Percentiles rank a stretch among this genome's conserved stretches.
Evolutionary conservation across 176 grass and related monocot genomes (phyloP).

Genomic region (Rhynchospora tenuis): DNA sequence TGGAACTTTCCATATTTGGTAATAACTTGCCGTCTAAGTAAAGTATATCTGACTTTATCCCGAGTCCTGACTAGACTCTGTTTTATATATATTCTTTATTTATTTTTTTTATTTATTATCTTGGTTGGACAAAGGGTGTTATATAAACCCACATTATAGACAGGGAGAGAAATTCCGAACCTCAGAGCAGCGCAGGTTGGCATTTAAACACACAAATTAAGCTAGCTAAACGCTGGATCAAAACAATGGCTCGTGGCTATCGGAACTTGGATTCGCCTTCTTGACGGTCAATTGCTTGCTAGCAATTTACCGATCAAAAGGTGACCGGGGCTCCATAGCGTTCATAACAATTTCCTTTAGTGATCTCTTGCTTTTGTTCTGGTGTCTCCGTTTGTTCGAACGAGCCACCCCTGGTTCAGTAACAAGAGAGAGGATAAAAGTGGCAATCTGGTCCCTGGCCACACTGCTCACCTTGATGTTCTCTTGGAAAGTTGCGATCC

Average conservation of each 20-base stretch:
- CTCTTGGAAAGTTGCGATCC: neutral
- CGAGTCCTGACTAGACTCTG: no score
- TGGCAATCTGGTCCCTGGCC: neutral
- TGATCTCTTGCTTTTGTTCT: neutral
- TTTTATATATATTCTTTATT: no score
- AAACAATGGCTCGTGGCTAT: neutral
- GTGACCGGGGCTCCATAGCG: neutral
- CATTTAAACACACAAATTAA: no score
- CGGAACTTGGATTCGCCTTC: neutral
- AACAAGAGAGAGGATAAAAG: neutral
- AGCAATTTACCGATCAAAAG: slow-evolving; percentile 5
- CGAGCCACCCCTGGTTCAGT: neutral
- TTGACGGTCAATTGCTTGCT: neutral
- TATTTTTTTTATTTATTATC: no score
- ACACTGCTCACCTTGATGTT: neutral
- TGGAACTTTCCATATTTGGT: no score
- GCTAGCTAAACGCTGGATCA: neutral
- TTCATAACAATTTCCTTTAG: neutral
- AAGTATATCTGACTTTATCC: no score
- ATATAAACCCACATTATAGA: no score
- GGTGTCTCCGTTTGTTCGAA: neutral
- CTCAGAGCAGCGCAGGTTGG: neutral
- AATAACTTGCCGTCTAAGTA: no score
- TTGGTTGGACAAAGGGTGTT: no score
- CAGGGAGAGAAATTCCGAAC: slow-evolving; percentile 6